Evolutionary conservation across 805 yeast species (phyloP), one percentile per base, ranked within the genome.

Genomic region (Starmerella floricola): DNA sequence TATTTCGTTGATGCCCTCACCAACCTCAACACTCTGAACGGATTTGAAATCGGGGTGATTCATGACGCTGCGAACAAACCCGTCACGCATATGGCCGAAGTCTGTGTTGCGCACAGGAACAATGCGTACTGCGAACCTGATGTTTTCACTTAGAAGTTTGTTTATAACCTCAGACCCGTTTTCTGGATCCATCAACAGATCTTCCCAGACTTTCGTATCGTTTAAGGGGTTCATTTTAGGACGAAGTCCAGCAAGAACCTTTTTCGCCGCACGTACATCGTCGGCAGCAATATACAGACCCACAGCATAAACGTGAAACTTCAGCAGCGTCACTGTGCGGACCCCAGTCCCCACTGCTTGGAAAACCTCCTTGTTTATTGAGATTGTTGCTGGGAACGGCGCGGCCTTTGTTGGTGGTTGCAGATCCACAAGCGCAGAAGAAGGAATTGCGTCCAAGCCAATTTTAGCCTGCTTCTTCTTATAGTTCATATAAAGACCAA

Each of bases 51-150:
- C 63, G 2, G 79, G 76, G 55, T 74, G 75, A 28, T 84, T 79
- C 59, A 78, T 66, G 36, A 84, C 72, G 16, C 94, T 76, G 58
- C 87, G 79, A 37, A 85, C 72, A 47, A 91, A 72, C 0, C 97
- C 97, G 57, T 91, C 97, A 50, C 81, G 73, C 55, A 88, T 62
- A 58, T 91, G 97, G 48, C 76, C 76, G 62, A 81, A 86, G 62
- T 88, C 96, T 1, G 97, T 88, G 59, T 82, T 85, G 57, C 95
- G 73, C 15, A 79, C 76, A 0, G 98, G 96, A 10, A 80, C 77
- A 45, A 88, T 78, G 48, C 94, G 68, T 20, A 86, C 78, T 34
- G 77, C 65, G 51, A 85, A 70, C 44, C 76, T 71, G 28, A 79
- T 72, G 12, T 76, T 73, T 10, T 73, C 60, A 33, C 72, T 74